Percentiles rank a stretch among this genome's conserved stretches.
Evolutionary conservation across 2,329 filamentous ascomycete genomes (phyloP).

Genomic region (Laburnicola sp.): DNA sequence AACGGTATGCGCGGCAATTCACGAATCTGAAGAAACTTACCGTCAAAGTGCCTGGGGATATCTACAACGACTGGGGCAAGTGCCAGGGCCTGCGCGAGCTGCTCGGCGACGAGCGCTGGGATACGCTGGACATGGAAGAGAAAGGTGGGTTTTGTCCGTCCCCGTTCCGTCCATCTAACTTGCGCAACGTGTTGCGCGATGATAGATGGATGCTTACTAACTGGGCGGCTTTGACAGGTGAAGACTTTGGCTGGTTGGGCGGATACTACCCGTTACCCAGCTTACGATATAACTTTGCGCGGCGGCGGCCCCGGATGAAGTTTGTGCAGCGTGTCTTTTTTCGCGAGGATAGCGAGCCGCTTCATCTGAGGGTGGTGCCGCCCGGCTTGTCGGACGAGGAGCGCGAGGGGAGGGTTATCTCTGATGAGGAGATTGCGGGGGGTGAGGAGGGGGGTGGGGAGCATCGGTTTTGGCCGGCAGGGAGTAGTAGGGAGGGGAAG

Average conservation of each 20-base stretch:
- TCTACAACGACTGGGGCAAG: constrained; percentile 41
- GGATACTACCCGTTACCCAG: constrained; percentile 24
- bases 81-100: constrained; percentile 22
- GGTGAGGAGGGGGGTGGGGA: constrained; percentile 5
- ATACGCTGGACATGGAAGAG: constrained; percentile 37
- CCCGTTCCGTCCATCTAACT: too few relatives aligned
- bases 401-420: constrained; percentile 30
- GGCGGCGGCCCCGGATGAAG: constrained; percentile 26
- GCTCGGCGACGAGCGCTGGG: constrained; percentile 33
- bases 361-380: constrained; percentile 14
- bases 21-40: constrained; percentile 44
- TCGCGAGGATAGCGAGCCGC: constrained; percentile 25
- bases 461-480: constrained; percentile 34
- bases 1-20: constrained; percentile 39
- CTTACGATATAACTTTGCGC: constrained; percentile 21
- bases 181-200: too few relatives aligned
- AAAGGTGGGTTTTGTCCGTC: constrained; percentile 3
- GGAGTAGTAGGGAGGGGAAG: constrained; percentile 3
- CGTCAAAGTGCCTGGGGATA: constrained; percentile 32
- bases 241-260: constrained; percentile 20
- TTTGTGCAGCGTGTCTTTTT: constrained; percentile 44
- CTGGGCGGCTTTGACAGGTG: neutral
- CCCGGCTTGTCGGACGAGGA: constrained; percentile 18
- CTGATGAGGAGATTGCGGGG: constrained; percentile 22
- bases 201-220: too few relatives aligned